Percentiles rank a stretch among this genome's conserved stretches.
These are phyloP conservation scores for Emmonsiellopsis sp. DNA, from an alignment of 2,329 filamentous ascomycete genomes.

Conservation along the genomic window DNA sequence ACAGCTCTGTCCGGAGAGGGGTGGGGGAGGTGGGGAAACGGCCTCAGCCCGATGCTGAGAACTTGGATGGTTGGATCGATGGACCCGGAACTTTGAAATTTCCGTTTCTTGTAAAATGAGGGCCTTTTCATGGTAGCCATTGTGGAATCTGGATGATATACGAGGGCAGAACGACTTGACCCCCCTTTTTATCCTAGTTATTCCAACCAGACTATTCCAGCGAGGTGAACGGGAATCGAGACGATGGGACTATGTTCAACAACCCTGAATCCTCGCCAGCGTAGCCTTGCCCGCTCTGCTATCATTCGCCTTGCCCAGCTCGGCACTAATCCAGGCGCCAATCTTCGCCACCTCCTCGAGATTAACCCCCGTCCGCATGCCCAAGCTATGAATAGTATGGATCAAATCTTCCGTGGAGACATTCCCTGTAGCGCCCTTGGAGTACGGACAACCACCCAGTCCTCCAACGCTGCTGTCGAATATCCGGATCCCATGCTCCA, in stretches of 20 bases:
- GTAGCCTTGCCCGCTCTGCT: constrained; percentile 47
- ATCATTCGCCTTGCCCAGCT: constrained; percentile 45
- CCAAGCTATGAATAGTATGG: constrained; percentile 52
- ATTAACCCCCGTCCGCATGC: constrained; percentile 51
- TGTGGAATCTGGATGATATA: no score
- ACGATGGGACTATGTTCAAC: neutral
- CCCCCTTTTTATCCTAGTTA: no score
- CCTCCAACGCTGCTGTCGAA: constrained; percentile 58
- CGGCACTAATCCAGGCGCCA: constrained; percentile 47
- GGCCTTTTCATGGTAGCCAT: no score
- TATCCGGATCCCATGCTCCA: constrained; percentile 55
- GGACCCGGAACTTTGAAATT: no score
- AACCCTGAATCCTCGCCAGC: constrained; percentile 27
- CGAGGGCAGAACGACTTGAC: no score
- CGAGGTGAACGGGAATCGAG: no score
- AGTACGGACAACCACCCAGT: constrained; percentile 56
- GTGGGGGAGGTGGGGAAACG: no score
- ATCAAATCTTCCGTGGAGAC: constrained; percentile 56
- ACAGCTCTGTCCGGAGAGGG: no score
- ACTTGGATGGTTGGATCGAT: no score
- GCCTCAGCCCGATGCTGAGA: no score
- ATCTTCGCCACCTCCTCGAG: constrained; percentile 47
- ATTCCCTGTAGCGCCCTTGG: constrained; percentile 58
- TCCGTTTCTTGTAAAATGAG: no score
- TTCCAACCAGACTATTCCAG: no score